These are phyloP conservation scores for Phyllosticta citriasiana DNA, from an alignment of 2,329 filamentous ascomycete genomes.

Conservation along the genomic window DNA sequence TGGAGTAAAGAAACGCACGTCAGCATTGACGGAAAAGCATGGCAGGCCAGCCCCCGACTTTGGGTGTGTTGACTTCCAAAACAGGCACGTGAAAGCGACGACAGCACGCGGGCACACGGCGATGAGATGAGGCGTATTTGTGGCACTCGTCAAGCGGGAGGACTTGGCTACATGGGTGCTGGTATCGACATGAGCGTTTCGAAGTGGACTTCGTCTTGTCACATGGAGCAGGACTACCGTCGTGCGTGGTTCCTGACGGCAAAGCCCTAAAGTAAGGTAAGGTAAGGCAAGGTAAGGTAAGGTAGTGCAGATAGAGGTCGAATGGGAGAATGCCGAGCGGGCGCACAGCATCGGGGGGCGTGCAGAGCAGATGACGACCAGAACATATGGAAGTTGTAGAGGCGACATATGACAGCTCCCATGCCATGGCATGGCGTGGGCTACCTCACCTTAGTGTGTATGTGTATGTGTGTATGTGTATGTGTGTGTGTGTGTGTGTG, in stretches of 20 bases:
- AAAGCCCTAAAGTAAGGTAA: neutral
- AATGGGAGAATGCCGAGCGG: neutral
- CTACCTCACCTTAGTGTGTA: too few relatives aligned
- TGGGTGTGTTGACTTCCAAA: neutral
- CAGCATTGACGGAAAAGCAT: neutral
- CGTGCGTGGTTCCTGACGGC: neutral
- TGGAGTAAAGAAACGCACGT: neutral
- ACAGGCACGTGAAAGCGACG: neutral
- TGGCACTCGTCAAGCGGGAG: neutral
- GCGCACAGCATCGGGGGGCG: too few relatives aligned
- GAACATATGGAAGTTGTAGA: too few relatives aligned
- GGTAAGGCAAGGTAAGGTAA: too few relatives aligned
- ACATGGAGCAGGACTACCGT: too few relatives aligned
- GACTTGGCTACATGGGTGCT: neutral
- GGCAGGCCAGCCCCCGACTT: too few relatives aligned
- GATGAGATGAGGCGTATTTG: neutral
- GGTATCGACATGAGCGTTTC: neutral
- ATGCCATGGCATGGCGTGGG: neutral
- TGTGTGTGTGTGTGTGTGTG: too few relatives aligned
- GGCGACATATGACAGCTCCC: neutral
- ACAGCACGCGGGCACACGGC: neutral
- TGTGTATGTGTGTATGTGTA: too few relatives aligned
- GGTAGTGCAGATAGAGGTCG: neutral
- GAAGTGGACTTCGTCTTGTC: neutral
- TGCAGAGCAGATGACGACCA: neutral